Conservation (phyloP, 2,329 filamentous ascomycete genomes). For the Penicillium sp. region DNA sequence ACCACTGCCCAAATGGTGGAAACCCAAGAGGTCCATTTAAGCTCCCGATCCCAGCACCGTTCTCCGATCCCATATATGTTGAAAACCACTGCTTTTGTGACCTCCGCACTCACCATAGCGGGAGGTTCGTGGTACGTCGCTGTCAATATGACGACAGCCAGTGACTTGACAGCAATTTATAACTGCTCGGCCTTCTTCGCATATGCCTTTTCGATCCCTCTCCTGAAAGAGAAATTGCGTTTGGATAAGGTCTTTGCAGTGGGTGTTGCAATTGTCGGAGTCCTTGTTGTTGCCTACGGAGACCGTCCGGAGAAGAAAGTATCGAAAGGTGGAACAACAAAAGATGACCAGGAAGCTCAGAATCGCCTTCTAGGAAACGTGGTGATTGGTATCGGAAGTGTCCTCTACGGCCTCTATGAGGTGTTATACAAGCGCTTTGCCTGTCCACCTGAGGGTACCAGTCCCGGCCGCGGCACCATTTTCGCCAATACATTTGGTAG, state of each 20-base stretch:
- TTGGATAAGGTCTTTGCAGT: constrained; percentile 87
- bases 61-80: constrained; percentile 74
- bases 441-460: constrained; percentile 88
- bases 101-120: constrained; percentile 82
- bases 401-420: constrained; percentile 96
- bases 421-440: constrained; percentile 93
- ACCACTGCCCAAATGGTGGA: constrained; percentile 84
- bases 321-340: constrained; percentile 38
- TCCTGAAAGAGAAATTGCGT: constrained; percentile 82
- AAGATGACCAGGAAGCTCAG: constrained; percentile 56
- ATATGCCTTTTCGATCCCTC: constrained; percentile 91
- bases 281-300: constrained; percentile 94
- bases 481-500: constrained; percentile 93
- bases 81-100: constrained; percentile 78
- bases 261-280: constrained; percentile 81
- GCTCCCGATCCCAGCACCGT: constrained; percentile 40
- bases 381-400: constrained; percentile 85
- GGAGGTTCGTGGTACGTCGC: constrained; percentile 95
- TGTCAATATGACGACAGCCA: constrained; percentile 88
- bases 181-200: constrained; percentile 99
- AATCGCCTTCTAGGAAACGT: constrained; percentile 83
- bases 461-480: constrained; percentile 85
- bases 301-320: constrained; percentile 65
- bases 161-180: constrained; percentile 96
- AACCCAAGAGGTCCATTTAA: constrained; percentile 71